A percentile compares a stretch with the other conserved stretches of the same genome.
These are phyloP conservation scores for Beauveria brongniartii DNA, from an alignment of 2,329 filamentous ascomycete genomes.

Conservation along the genomic window DNA sequence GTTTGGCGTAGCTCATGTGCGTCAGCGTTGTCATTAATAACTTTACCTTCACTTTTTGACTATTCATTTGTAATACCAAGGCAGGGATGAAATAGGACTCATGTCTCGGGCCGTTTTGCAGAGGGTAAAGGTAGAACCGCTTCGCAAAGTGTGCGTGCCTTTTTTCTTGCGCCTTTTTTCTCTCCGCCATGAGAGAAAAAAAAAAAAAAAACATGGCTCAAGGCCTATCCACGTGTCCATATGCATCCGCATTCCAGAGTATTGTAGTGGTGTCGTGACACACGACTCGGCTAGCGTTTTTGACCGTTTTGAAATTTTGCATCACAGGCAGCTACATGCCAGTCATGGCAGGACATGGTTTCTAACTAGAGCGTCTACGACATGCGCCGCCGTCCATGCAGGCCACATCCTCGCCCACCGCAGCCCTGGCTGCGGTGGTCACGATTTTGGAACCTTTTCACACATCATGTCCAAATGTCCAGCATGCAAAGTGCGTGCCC, in stretches of 20 bases:
- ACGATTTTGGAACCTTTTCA: background rate
- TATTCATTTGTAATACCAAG: background rate
- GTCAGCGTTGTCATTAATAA: background rate
- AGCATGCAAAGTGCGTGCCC: background rate
- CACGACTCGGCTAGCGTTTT: background rate
- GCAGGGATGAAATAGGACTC: too few relatives aligned
- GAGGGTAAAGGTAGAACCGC: too few relatives aligned
- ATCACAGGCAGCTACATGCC: background rate
- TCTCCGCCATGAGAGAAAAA: background rate
- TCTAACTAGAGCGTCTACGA: too few relatives aligned
- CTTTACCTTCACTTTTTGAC: background rate
- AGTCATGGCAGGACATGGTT: background rate
- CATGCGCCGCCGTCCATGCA: too few relatives aligned
- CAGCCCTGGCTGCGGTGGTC: too few relatives aligned
- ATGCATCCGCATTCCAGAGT: background rate
- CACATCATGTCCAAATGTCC: background rate
- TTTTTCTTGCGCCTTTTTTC: too few relatives aligned
- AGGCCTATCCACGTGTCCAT: background rate
- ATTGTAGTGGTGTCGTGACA: background rate
- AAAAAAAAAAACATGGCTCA: background rate
- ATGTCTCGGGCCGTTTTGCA: too few relatives aligned
- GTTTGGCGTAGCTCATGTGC: slow-evolving; percentile 1
- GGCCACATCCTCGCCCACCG: too few relatives aligned
- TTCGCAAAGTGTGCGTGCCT: too few relatives aligned
- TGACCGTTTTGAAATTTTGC: background rate